A percentile compares a stretch with the other conserved stretches of the same genome.
These are phyloP conservation scores for Parsonsia alboflavescens DNA, from an alignment of 257 asterid genomes.

Conservation along the genomic window DNA sequence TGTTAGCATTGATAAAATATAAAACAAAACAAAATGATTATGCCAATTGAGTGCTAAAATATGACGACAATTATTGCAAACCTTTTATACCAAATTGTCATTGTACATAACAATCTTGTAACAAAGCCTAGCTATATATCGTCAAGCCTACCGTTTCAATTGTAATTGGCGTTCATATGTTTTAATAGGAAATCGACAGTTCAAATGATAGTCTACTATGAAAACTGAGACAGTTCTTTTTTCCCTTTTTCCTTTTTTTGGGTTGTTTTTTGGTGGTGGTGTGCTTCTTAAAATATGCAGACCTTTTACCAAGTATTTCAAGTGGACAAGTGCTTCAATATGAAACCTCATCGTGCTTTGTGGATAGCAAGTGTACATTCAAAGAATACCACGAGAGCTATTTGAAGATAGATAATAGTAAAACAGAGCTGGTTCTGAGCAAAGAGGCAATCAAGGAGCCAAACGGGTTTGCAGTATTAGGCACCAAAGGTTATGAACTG, in stretches of 20 bases:
- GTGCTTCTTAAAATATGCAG: conserved; percentile 25
- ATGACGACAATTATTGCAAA: neutral
- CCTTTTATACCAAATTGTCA: neutral
- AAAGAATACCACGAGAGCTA: conserved; percentile 51
- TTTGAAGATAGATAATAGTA: conserved; percentile 42
- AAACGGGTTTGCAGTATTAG: conserved; percentile 37
- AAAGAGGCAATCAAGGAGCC: conserved; percentile 44
- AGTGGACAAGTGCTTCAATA: conserved; percentile 69
- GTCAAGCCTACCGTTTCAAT: too few relatives aligned
- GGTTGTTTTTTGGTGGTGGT: neutral
- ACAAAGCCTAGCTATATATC: neutral
- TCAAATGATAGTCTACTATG: neutral
- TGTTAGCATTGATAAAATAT: neutral
- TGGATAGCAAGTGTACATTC: conserved; percentile 47
- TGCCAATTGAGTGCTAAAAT: neutral
- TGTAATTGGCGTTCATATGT: neutral
- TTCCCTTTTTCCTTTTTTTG: neutral
- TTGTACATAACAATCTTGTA: neutral
- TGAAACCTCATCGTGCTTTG: conserved; percentile 57
- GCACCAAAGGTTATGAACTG: conserved; percentile 36
- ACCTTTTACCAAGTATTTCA: conserved; percentile 40
- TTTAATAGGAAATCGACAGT: neutral
- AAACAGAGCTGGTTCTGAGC: conserved; percentile 34
- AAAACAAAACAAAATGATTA: neutral
- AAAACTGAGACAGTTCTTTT: neutral